A percentile compares a stretch with the other conserved stretches of the same genome.
Conservation (phyloP, 352 stramenopile genomes). For the Phytophthora sp. region DNA sequence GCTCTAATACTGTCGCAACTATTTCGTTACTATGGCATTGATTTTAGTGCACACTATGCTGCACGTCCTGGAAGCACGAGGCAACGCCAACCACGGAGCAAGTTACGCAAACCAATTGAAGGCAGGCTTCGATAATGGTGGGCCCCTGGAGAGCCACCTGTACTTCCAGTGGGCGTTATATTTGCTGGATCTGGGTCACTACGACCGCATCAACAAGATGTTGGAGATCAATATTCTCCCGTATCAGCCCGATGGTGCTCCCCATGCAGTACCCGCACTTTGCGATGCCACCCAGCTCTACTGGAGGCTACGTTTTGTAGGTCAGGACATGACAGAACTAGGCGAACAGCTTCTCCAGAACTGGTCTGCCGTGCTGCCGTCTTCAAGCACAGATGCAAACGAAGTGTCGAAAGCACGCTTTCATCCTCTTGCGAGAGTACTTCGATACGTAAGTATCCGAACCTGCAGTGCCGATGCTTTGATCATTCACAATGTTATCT, state of each 20-base stretch:
- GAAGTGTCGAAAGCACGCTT: conserved; percentile 36
- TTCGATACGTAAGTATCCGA: conserved; percentile 58
- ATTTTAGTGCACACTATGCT: conserved; percentile 78
- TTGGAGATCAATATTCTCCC: conserved; percentile 77
- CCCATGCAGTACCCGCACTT: conserved; percentile 61
- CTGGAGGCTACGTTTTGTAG: conserved; percentile 84
- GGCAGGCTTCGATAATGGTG: conserved; percentile 79
- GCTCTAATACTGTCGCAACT: conserved; percentile 12
- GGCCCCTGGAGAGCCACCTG: conserved; percentile 70
- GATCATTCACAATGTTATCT: conserved; percentile 15
- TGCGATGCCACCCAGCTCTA: conserved; percentile 83
- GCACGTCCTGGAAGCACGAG: conserved; percentile 74
- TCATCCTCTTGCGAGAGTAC: conserved; percentile 53
- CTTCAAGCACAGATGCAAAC: conserved; percentile 31
- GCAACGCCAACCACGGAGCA: conserved; percentile 85
- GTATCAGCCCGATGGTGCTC: conserved; percentile 39
- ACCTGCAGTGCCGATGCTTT: neutral
- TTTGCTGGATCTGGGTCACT: conserved; percentile 80
- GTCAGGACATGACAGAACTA: conserved; percentile 59
- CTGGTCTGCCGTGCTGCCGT: conserved; percentile 46
- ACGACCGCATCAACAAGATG: conserved; percentile 85
- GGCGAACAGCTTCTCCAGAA: conserved; percentile 62
- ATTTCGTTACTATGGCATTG: neutral
- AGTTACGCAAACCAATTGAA: conserved; percentile 86
- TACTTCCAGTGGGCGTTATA: conserved; percentile 88